Base-by-base conservation (phyloP, 1,139 yeast species). In the Kurtzmaniella natalensis region DNA sequence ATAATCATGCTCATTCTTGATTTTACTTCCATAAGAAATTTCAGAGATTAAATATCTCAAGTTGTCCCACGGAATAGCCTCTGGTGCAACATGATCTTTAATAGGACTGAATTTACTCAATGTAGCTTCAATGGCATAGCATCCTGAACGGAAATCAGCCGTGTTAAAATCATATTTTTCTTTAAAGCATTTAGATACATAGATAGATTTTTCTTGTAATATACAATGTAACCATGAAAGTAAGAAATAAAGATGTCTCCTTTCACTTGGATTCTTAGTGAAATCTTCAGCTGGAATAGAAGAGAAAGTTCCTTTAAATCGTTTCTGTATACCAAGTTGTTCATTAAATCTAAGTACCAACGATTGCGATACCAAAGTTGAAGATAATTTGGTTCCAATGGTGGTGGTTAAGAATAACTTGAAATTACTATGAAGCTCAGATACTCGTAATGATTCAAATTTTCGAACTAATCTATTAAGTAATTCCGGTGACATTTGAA, bases 21-120 rank as follows among this genome's bases (percentile, higher is more conserved):
- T 61, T 53, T 83, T 83, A 16, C 94, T 94, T 10, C 95, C 95
- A 48, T 86, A 86, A 1, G 78, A 65, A 9, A 82, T 67, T 2
- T 66, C 66, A 2, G 77, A 73, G 15, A 85, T 50, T 36, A 81
- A 53, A 33, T 62, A 63, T 5, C 59, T 55, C 4, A 85, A 50
- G 16, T 72, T 70, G 2, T 60, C 55, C 86, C 88, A 84, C 2
- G 85, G 81, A 31, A 81, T 59, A 1, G 38, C 16, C 2, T 63
- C 67, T 0, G 81, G 78, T 1, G 76, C 47, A 11, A 76, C 47
- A 39, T 73, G 72, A 2, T 59, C 44, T 36, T 67, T 52, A 2
- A 47, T 51, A 2, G 46, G 45, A 2, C 54, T 42, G 13, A 53
- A 41, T 8, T 51, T 47, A 5, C 47, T 47, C 29, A 75, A 46